phyloP scores from a whole-genome alignment of 805 yeast species.

The Geotrichum ghanense region DNA sequence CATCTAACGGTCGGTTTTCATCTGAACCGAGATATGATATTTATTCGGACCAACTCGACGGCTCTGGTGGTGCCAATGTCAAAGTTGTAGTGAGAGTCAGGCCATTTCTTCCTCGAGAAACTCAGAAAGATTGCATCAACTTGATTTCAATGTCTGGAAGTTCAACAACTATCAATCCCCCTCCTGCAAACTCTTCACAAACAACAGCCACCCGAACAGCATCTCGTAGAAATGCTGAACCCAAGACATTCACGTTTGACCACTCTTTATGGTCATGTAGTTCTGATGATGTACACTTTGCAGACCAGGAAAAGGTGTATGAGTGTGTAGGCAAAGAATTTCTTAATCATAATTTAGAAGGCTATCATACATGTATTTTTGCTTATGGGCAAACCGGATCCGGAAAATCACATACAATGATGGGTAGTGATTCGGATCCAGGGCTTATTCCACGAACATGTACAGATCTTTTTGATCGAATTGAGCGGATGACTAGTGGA shows the following conservation, averaged over 20 bases:
- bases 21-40: not conserved
- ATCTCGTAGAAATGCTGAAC: conserved; percentile 20
- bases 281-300: conserved; percentile 24
- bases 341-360: conserved; percentile 52
- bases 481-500: conserved; percentile 25
- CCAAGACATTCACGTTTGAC: conserved; percentile 38
- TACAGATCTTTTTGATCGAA: conserved; percentile 37
- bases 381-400: conserved; percentile 81
- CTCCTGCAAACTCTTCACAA: conserved; percentile 9
- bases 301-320: conserved; percentile 43
- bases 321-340: conserved; percentile 44
- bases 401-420: conserved; percentile 79
- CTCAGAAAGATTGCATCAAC: conserved; percentile 6
- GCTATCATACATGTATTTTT: conserved; percentile 62
- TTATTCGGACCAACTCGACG: not conserved
- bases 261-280: conserved; percentile 40
- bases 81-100: conserved; percentile 30
- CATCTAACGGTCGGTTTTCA: not conserved
- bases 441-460: conserved; percentile 63
- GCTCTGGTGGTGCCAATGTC: conserved; percentile 20
- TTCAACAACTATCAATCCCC: conserved; percentile 13
- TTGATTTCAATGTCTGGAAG: conserved; percentile 12
- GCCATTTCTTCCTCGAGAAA: conserved; percentile 24
- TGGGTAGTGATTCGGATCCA: conserved; percentile 39
- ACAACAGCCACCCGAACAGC: conserved; percentile 7